phyloP scores from a whole-genome alignment of 148 eudicot species.

The Vaccinium vitisidaea region DNA sequence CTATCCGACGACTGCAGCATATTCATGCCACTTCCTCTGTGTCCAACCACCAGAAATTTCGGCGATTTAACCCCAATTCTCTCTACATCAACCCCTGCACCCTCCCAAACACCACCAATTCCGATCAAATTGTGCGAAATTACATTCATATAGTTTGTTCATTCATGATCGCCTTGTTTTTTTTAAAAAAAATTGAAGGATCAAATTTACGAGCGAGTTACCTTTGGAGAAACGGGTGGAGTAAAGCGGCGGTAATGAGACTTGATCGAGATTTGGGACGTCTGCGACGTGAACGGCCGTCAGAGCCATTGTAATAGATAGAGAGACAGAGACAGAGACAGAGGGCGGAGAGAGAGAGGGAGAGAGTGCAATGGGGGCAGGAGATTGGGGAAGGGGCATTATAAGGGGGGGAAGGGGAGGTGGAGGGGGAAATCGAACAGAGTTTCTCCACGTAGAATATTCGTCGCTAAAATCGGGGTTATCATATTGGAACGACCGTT shows the following conservation, averaged over 20 bases:
- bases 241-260: slow-evolving; percentile 13
- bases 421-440: not conserved
- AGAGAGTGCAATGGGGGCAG: not conserved
- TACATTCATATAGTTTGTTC: not conserved
- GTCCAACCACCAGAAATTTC: slow-evolving; percentile 42
- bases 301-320: slow-evolving; percentile 36
- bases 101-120: not conserved
- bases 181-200: not conserved
- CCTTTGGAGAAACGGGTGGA: slow-evolving; percentile 21
- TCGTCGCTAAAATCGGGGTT: not conserved
- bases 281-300: slow-evolving; percentile 56
- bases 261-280: slow-evolving; percentile 47
- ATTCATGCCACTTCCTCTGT: slow-evolving; percentile 59
- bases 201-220: not conserved
- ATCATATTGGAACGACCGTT: not conserved
- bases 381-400: not conserved
- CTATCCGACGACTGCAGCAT: slow-evolving; percentile 35
- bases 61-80: slow-evolving; percentile 8
- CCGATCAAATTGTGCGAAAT: not conserved
- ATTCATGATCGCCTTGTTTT: not conserved
- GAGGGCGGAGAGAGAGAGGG: not conserved
- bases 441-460: not conserved
- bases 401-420: not conserved
- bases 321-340: not conserved
- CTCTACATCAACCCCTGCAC: not conserved